Percentiles rank a stretch among this genome's conserved stretches.
Conservation (phyloP, 805 yeast species). For the Sungouiella thailandica region DNA sequence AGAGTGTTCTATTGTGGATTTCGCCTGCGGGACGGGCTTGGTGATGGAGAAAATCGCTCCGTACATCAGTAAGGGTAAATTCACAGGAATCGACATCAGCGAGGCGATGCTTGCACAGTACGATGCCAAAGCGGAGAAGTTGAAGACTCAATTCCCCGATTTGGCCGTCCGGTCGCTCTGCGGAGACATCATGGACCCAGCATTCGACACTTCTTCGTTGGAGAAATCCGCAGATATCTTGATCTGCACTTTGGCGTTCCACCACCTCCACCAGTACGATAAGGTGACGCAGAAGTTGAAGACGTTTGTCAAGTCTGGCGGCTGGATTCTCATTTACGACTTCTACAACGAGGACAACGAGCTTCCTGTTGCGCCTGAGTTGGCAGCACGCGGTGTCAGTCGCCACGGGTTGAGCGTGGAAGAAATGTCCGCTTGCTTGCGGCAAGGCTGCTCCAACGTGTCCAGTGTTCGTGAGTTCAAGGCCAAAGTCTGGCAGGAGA, state of each 20-base stretch:
- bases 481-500: conserved; percentile 20
- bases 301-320: conserved; percentile 29
- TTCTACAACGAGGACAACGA: conserved; percentile 29
- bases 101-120: conserved; percentile 16
- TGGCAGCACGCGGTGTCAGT: conserved; percentile 1
- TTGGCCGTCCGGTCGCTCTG: conserved; percentile 13
- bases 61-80: conserved; percentile 18
- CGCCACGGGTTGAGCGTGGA: conserved; percentile 4
- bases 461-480: conserved; percentile 17
- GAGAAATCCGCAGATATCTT: conserved; percentile 22
- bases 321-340: conserved; percentile 33
- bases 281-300: conserved; percentile 26
- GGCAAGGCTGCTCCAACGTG: conserved; percentile 12
- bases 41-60: conserved; percentile 28
- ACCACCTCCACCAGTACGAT: conserved; percentile 31
- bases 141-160: conserved; percentile 4
- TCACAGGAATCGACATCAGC: conserved; percentile 36
- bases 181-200: conserved; percentile 23
- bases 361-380: not conserved
- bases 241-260: conserved; percentile 34
- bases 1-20: conserved; percentile 28
- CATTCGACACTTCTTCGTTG: conserved; percentile 7
- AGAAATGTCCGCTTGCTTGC: conserved; percentile 2
- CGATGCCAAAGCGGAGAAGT: conserved; percentile 1
- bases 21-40: conserved; percentile 42